Evolutionary conservation across 2,329 filamentous ascomycete genomes (phyloP).

Genomic region (Sarocladium oryzae): DNA sequence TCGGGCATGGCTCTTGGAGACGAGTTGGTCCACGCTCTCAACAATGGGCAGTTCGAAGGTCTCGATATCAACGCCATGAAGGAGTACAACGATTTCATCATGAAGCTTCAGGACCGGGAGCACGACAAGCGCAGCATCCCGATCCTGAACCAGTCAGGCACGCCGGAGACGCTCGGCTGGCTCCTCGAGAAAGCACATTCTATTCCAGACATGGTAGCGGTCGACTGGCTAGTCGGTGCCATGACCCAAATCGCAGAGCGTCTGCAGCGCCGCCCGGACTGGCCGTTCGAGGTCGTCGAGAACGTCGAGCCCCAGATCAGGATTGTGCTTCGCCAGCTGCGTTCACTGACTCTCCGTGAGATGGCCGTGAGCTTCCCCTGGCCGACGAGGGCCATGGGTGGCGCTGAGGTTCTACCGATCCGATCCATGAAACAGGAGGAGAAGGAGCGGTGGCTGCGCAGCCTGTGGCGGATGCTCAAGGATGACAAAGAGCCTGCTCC

Average conservation of each 20-base stretch:
- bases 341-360: constrained; percentile 23
- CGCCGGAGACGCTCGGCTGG: constrained; percentile 28
- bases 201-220: constrained; percentile 25
- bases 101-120: constrained; percentile 27
- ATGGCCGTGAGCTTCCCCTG: constrained; percentile 31
- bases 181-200: constrained; percentile 24
- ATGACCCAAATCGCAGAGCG: constrained; percentile 23
- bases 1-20: constrained; percentile 27
- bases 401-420: constrained; percentile 27
- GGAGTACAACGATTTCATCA: constrained; percentile 28
- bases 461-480: constrained; percentile 22
- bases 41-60: constrained; percentile 23
- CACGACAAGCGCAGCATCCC: constrained; percentile 30
- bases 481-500: constrained; percentile 15
- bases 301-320: constrained; percentile 26
- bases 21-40: constrained; percentile 27
- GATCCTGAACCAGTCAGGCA: constrained; percentile 27
- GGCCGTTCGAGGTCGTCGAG: constrained; percentile 22
- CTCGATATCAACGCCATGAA: constrained; percentile 23
- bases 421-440: constrained; percentile 29
- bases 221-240: constrained; percentile 27
- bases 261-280: constrained; percentile 23
- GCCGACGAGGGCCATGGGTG: constrained; percentile 29
- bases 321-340: constrained; percentile 25
- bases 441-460: constrained; percentile 27